Base-by-base conservation (phyloP, 2,329 filamentous ascomycete genomes). In the Fonsecaea pugnacius region DNA sequence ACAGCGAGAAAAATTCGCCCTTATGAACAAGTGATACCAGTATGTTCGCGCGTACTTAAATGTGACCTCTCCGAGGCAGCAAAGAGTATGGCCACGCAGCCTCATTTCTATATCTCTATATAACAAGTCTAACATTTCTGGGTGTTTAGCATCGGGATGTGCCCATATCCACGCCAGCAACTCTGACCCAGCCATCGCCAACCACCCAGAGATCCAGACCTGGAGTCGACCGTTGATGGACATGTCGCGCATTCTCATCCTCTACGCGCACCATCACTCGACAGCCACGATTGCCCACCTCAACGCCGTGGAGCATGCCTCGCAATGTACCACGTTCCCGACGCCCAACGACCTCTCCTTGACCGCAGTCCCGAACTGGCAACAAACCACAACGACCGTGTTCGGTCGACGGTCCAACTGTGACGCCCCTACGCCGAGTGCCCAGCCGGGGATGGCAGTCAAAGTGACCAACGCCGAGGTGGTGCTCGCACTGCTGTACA, bases 321-420 rank as follows among this genome's bases (percentile, higher is more conserved):
- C 43, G 4, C 21, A 27, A 35, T 60, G 32, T 30, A 52, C 24
- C 8, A 24, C 27, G 7, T 52, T 60, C 30, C 27, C 58, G 16
- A 60, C 58, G 32, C 58, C 58, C 1, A 40, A 40, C 27, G 58
- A 60, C 35, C 58, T 50, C 14, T 60, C 58, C 30, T 16, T 51
- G 58, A 60, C 58, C 12, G 10, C n/a, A 9, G 6, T 60, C 40
- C 27, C 40, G 32, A 27, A 60, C n/a, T 60, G 43, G 43, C 58
- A 60, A 33, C 16, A 21, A 14, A n/a, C 18, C 18, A 33, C 24
- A 5, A 10, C 14, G 8, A 7, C 33, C n/a, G 46, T 52, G 27
- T 38, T 52, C 18, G 46, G 43, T 10, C 21, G 58, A 36, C 10
- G 14, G n/a, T 40, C 43, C 8, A 18, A 36, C 18, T 35, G 10